Base-by-base conservation (phyloP, 768 basidiomycete genomes). In the Leccinellum albellum region DNA sequence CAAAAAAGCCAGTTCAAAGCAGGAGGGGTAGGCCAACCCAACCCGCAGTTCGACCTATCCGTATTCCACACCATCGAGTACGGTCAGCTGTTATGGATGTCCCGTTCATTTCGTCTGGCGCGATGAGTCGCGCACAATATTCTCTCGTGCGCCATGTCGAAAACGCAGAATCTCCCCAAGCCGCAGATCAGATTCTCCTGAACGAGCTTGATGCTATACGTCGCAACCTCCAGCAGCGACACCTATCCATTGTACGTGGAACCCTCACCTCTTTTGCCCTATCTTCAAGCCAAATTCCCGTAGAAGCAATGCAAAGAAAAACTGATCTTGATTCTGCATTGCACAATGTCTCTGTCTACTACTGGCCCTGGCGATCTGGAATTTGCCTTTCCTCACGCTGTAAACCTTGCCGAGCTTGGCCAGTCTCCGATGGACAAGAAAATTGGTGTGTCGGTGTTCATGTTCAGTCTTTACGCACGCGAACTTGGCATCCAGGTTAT, bases 81-180 rank as follows among this genome's bases (percentile, higher is more conserved):
- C 51, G n/a, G 20, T n/a, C 23, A 24, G 42, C 57, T n/a, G 44
- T 8, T 50, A 90, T 91, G 88, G 82, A 91, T n/a, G 82, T 90
- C 2, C 86, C 90, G 8, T 92, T 88, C 70, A 74, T 80, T 48
- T 86, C 86, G 9, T 94, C 91, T 35, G 89, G 90, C 48, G 90
- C 91, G 23, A 74, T 86, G 59, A 88, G 81, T 73, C 80, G 88
- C 60, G 77, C 82, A 3, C 89, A 94, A 60, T 94, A 91, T 72
- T 73, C 81, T 24, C 76, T 94, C 45, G 88, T 94, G 46, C 81
- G 84, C 55, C 86, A 82, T 56, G 79, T 91, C 9, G 91, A 94
- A 73, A 75, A 77, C 23, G 80, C 87, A 1, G 55, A 69, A 14
- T 83, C 87, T 4, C 62, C 77, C 0, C 81, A 83, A 59, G 76